These are phyloP conservation scores for Mortierella sp. DNA, from an alignment of 371 early-diverging fungal species.

Conservation along the genomic window DNA sequence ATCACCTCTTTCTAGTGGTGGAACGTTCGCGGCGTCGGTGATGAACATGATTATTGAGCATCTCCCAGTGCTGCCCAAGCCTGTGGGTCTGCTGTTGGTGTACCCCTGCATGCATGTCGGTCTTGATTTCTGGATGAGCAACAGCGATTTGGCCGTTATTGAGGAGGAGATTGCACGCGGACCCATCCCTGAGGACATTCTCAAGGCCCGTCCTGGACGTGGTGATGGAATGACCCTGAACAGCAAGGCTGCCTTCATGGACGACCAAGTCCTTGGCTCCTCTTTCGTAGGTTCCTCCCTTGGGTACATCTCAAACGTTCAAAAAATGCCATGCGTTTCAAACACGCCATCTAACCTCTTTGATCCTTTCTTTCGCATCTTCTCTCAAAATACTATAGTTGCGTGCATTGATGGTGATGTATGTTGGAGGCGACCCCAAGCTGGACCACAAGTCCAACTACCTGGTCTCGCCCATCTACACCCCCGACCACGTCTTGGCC, in stretches of 20 bases:
- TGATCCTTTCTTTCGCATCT: not conserved
- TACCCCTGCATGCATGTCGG: conserved; percentile 79
- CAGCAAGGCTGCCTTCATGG: conserved; percentile 69
- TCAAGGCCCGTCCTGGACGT: conserved; percentile 72
- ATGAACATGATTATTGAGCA: conserved; percentile 69
- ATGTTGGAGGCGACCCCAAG: conserved; percentile 85
- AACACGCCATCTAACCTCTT: not conserved
- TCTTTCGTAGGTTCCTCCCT: conserved; percentile 38
- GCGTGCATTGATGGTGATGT: conserved; percentile 95
- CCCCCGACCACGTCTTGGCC: conserved; percentile 89
- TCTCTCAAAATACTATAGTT: too few species aligned
- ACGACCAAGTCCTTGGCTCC: conserved; percentile 68
- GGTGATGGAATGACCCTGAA: conserved; percentile 60
- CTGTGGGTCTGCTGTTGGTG: conserved; percentile 84
- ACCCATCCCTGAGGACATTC: conserved; percentile 71
- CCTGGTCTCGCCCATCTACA: conserved; percentile 88
- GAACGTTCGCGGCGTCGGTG: conserved; percentile 34
- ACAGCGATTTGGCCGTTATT: conserved; percentile 43
- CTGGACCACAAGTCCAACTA: conserved; percentile 88
- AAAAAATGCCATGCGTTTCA: too few species aligned
- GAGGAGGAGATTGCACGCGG: conserved; percentile 53
- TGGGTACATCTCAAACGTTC: too few species aligned
- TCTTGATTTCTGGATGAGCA: conserved; percentile 68
- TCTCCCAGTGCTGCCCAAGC: conserved; percentile 64
- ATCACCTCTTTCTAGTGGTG: conserved; percentile 67